Percentiles rank a stretch among this genome's conserved stretches.
Evolutionary conservation across 257 asterid genomes (phyloP).

Genomic region (Solanum gandarillasii): DNA sequence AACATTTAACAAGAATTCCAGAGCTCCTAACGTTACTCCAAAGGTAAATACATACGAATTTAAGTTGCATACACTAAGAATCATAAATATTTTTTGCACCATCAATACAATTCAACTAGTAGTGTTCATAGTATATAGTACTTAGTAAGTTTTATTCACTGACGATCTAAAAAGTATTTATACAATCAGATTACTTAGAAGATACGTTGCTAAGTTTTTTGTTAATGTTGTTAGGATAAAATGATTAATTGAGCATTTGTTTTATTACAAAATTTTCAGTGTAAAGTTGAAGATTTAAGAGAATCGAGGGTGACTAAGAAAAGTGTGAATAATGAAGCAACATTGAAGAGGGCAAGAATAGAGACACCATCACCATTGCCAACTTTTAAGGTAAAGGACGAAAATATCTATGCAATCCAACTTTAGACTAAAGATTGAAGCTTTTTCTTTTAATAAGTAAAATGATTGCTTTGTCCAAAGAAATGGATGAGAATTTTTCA

Average conservation of each 20-base stretch:
- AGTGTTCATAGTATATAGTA: neutral
- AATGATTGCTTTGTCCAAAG: slow-evolving; percentile 10
- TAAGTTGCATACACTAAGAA: neutral
- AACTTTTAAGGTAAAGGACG: slow-evolving; percentile 40
- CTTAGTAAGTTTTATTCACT: neutral
- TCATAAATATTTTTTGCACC: neutral
- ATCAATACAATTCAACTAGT: neutral
- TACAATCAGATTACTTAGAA: neutral
- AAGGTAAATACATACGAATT: neutral
- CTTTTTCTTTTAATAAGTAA: slow-evolving; percentile 12
- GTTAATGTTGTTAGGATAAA: neutral
- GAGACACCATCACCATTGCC: slow-evolving; percentile 62
- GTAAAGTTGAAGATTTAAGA: slow-evolving; percentile 13
- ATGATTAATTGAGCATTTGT: neutral
- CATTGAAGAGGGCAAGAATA: slow-evolving; percentile 35
- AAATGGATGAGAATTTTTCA: slow-evolving; percentile 23
- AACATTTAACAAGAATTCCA: neutral
- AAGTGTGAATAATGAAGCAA: slow-evolving; percentile 12
- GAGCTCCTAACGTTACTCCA: neutral
- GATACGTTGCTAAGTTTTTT: neutral
- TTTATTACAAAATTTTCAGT: neutral
- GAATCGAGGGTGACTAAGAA: slow-evolving; percentile 18
- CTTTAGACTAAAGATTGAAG: slow-evolving; percentile 5
- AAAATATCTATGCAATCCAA: neutral
- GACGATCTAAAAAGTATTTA: neutral